Evolutionary conservation across 257 asterid genomes (phyloP).

Genomic region (Petunia axillaris): DNA sequence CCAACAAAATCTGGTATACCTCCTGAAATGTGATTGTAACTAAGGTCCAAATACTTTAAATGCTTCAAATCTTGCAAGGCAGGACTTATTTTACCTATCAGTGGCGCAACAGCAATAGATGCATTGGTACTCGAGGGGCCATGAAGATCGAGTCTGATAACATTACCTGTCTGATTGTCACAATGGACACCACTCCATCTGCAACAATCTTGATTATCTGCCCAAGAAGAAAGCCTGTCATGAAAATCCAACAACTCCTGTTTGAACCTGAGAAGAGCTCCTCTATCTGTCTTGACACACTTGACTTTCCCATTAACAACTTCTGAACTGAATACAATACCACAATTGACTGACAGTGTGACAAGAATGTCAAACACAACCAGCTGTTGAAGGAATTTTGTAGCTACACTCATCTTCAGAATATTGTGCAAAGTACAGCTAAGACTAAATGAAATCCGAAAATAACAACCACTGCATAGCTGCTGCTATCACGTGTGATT

Average conservation of each 20-base stretch:
- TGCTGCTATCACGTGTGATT: neutral
- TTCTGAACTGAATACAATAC: neutral
- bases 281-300: constrained; percentile 38
- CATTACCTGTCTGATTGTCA: constrained; percentile 40
- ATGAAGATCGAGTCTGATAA: constrained; percentile 30
- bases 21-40: constrained; percentile 27
- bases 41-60: constrained; percentile 39
- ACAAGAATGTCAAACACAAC: neutral
- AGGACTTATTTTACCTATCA: constrained; percentile 39
- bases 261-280: constrained; percentile 47
- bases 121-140: neutral
- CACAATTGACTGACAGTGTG: neutral
- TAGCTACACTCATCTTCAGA: neutral
- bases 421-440: neutral
- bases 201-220: constrained; percentile 44
- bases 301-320: constrained; percentile 20
- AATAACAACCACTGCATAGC: too few species aligned
- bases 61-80: constrained; percentile 33
- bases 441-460: neutral
- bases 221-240: constrained; percentile 38
- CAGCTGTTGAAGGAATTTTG: neutral
- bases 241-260: constrained; percentile 27
- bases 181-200: constrained; percentile 43
- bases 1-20: constrained; percentile 19
- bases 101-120: neutral